A percentile compares a stretch with the other conserved stretches of the same genome.
Evolutionary conservation across 106 monocot genomes (phyloP).

Genomic region (Dendrobium officinale): DNA sequence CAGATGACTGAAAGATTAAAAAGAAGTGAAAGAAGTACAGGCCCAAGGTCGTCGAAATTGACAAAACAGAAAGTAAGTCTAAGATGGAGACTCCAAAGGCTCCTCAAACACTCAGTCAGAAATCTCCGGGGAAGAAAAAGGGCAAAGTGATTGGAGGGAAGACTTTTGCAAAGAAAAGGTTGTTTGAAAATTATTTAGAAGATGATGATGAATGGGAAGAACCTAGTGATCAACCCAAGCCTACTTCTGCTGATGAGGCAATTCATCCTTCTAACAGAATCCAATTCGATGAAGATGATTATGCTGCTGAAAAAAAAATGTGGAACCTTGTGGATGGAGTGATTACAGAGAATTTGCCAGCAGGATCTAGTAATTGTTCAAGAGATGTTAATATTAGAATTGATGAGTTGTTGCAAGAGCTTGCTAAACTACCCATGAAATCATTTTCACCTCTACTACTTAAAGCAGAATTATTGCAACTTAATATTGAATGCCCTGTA

Average conservation of each 20-base stretch:
- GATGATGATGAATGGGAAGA: conserved; percentile 1
- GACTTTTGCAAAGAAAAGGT: conserved; percentile 26
- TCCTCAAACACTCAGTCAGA: conserved; percentile 1
- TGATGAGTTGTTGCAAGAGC: conserved; percentile 3
- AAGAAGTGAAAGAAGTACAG: conserved; percentile 1
- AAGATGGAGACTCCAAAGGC: conserved; percentile 18
- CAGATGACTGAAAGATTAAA: background rate
- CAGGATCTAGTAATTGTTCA: conserved; percentile 1
- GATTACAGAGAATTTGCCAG: background rate
- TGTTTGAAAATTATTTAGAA: background rate
- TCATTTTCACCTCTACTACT: conserved; percentile 4
- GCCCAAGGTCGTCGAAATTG: conserved; percentile 20
- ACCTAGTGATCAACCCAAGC: conserved; percentile 8
- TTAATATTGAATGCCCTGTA: conserved; percentile 2
- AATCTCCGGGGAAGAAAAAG: conserved; percentile 3
- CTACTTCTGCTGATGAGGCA: background rate
- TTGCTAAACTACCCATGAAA: conserved; percentile 3
- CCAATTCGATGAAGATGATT: background rate
- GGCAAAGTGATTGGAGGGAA: conserved; percentile 16
- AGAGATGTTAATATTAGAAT: conserved; percentile 1
- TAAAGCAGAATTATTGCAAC: conserved; percentile 3
- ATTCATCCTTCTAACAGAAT: background rate
- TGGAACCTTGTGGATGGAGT: background rate
- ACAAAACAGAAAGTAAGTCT: conserved; percentile 20
- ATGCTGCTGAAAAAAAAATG: background rate